phyloP scores from a whole-genome alignment of 2,329 filamentous ascomycete species.

The Rhexocercosporidium sp. region DNA sequence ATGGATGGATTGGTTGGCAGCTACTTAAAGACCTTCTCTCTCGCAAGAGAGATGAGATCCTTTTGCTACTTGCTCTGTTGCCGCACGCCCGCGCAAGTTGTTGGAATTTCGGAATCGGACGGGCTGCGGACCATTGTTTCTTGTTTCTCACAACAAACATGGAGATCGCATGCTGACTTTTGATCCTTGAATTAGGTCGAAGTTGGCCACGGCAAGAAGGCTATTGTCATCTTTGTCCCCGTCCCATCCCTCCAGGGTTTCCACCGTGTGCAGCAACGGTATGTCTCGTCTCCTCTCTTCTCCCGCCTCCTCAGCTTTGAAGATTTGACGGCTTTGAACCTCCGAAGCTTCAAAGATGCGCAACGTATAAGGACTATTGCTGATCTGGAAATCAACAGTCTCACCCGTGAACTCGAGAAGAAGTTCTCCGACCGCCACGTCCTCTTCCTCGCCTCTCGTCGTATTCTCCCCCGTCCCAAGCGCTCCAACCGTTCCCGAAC shows the following conservation, averaged over 20 bases:
- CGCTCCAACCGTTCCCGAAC: conserved; percentile 96
- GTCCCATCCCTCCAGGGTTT: conserved; percentile 97
- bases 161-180: conserved; percentile 78
- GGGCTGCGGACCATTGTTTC: conserved; percentile 71
- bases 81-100: conserved; percentile 33
- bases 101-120: conserved; percentile 71
- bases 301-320: background rate
- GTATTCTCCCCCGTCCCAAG: conserved; percentile 98
- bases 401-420: conserved; percentile 99
- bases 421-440: conserved; percentile 99
- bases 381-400: conserved; percentile 55
- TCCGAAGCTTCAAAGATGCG: background rate
- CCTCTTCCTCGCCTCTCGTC: conserved; percentile 97
- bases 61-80: background rate
- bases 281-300: conserved; percentile 54
- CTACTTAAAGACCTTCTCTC: no score
- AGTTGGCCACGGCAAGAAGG: conserved; percentile 99
- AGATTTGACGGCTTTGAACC: no score
- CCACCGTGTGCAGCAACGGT: conserved; percentile 99
- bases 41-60: no score
- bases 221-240: conserved; percentile 99
- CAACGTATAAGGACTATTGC: background rate
- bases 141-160: conserved; percentile 47
- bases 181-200: conserved; percentile 81
- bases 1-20: conserved; percentile 30